phyloP scores from a whole-genome alignment of 371 early-diverging fungal genomes.

The Haplosporangium sp. region DNA sequence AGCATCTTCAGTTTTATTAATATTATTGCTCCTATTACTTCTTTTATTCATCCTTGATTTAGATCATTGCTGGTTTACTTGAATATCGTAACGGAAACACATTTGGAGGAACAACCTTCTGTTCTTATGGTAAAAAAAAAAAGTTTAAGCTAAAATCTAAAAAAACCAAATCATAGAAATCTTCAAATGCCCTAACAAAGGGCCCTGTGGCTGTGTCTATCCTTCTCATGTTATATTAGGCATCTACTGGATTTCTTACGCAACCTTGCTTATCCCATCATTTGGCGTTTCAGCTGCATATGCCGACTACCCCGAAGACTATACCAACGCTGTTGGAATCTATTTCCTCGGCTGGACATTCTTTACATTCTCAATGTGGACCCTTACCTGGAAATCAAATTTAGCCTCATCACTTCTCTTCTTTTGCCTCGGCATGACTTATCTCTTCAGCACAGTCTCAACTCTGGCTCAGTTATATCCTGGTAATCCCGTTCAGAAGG shows the following conservation, averaged over 20 bases:
- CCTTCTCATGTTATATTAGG: slow-evolving; percentile 12
- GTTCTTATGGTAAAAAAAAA: slow-evolving; percentile 54
- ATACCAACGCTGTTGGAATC: slow-evolving; percentile 49
- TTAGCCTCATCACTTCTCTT: slow-evolving; percentile 51
- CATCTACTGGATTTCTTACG: slow-evolving; percentile 52
- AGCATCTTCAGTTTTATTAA: background rate
- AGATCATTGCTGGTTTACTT: slow-evolving; percentile 58
- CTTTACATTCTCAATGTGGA: slow-evolving; percentile 59
- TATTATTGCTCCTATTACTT: background rate
- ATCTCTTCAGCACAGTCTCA: slow-evolving; percentile 55
- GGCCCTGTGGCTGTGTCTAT: background rate
- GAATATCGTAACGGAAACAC: slow-evolving; percentile 57
- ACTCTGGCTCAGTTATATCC: slow-evolving; percentile 43
- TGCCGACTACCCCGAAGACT: slow-evolving; percentile 45
- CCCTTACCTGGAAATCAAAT: slow-evolving; percentile 55
- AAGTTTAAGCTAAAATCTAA: too few relatives aligned
- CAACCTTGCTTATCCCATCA: slow-evolving; percentile 55
- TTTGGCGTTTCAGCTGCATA: slow-evolving; percentile 41
- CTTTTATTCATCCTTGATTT: background rate
- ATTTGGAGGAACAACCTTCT: slow-evolving; percentile 58
- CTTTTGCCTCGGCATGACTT: slow-evolving; percentile 59
- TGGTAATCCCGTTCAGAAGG: slow-evolving; percentile 33
- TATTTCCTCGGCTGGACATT: slow-evolving; percentile 59
- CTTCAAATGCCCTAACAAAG: background rate
- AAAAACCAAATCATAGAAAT: background rate